Evolutionary conservation across 108 stramenopile species (phyloP), one percentile per base, ranked within the genome.

Genomic region (Nannochloropsis salina): DNA sequence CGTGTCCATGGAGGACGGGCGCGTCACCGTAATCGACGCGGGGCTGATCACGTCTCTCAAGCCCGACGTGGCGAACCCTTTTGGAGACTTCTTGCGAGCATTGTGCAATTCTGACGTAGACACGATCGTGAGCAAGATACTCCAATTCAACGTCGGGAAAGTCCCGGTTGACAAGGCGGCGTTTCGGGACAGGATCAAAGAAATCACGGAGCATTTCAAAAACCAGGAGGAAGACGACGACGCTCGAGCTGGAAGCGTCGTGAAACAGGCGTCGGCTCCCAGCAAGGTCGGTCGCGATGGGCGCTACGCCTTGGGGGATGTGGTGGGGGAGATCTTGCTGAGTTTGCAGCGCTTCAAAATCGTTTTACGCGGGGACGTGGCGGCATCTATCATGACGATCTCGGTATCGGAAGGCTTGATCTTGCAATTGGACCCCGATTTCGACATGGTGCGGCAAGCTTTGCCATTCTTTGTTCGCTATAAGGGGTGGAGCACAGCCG

Each of bases 351-450:
- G n/a, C 3, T 74, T 74, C 6, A 74, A 74, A n/a, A 74, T 74
- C 61, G 61, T 74, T 15, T 74, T 74, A 8, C 15, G 61, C 15
- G 61, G 61, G 61, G 61, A 74, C n/a, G 61, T 74, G 61, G 61
- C 61, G 20, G 61, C 61, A n/a, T 74, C 61, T 1, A 74, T 74
- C n/a, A 74, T 74, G 61, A 74, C 61, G 61, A 74, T 74, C n/a
- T 74, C 61, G 15, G 61, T 74, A n/a, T 74, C 61, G 61, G 61
- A 74, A 74, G 61, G 61, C n/a, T 74, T 74, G 61, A 74, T 74
- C 4, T 74, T 74, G 61, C 61, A 74, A n/a, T 74, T 74, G 61
- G 61, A 74, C n/a, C 61, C 61, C 20, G 61, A 74, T 74, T 74
- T 74, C 61, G 61, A 74, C 8, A 74, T 74, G 61, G 61, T 74